Evolutionary conservation across 2,329 filamentous ascomycete species (phyloP), one percentile per base, ranked within the genome.

Genomic region (Colletotrichum cordylinicola): DNA sequence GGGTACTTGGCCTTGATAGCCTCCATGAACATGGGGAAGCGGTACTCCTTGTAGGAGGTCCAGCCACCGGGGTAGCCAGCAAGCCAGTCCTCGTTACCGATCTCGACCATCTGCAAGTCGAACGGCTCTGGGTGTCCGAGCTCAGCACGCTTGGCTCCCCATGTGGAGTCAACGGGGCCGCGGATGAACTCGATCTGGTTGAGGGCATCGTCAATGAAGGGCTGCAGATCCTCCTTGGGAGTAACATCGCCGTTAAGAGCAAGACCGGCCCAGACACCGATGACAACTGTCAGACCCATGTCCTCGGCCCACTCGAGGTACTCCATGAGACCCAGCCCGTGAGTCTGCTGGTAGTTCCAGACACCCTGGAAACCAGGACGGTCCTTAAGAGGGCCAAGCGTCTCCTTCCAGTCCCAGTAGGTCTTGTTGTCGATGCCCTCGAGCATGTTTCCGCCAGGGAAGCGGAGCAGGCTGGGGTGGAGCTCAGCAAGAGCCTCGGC

Each of bases 11-110:
- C 84, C 60, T 85, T 87, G 82, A 93, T 91, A 18, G 91, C 92
- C 52, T 91, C 82, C 76, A 92, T 86, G 82, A 94, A 92, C 78
- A 87, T 84, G 6, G 87, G 85, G 81, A 93, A 93, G 6, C 92
- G 89, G 78, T 90, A 90, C 74, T 90, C 87, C 66, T 87, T 86
- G 79, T 88, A 90, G 8, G 88, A 86, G 2, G 86, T 82, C 81
- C 86, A 88, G 6, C 89, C 86, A 0, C 80, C 79, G 3, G 87
- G 85, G 7, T 87, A 89, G 5, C 87, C 87, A 31, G 86, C 88
- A 6, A 93, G 87, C 85, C 90, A 90, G 79, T 94, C 93, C 81
- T 94, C 93, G 81, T 94, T 94, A 74, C 93, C 93, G 58, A 94
- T 84, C 82, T 94, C 93, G 70, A 94, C 90, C 78, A 90, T 92